Evolutionary conservation across 352 stramenopile genomes (phyloP), one percentile per base, ranked within the genome.

Genomic region (Phytopythium ostracodes): DNA sequence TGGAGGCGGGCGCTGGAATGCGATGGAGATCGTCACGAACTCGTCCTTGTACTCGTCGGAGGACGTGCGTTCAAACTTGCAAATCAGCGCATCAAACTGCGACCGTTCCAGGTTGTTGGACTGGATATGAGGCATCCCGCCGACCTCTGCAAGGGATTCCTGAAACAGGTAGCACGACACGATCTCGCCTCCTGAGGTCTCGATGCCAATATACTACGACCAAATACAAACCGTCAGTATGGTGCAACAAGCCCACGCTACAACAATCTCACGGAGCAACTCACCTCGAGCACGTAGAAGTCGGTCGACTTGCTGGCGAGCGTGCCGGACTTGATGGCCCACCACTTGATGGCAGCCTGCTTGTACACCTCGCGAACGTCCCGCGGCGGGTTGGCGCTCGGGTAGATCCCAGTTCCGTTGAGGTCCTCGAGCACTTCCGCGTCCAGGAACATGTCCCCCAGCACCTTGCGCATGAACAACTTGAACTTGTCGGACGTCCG

Each of bases 331-430:
- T 93, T 92, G 65, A 92, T 84, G 24, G 87, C 84, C 83, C 84
- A 96, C 87, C 87, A 96, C 73, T 96, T 96, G 69, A 96, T 92
- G 33, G 84, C 71, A 4, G 84, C 83, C 56, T 93, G 87, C 73
- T 96, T 96, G 79, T 92, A 92, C 65, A 89, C 74, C 53, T 92
- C 82, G 15, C 80, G 78, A 2, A 73, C 70, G n/a, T 92, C 81
- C 25, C 75, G 74, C 17, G 79, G 75, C 14, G 80, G 82, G 53
- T 87, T 94, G 14, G 81, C 79, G 62, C 76, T 91, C 18, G 82
- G 75, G 59, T 91, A 93, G n/a, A 88, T 70, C 44, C 84, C 84
- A 11, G 82, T 94, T 35, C 80, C 82, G 35, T 92, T 92, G 18
- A 94, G 70, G 60, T 91, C 84, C 56, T 93, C 87, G 5, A 96